phyloP scores from a whole-genome alignment of 116 monocot species.

The Papilionanthe hybrid region DNA sequence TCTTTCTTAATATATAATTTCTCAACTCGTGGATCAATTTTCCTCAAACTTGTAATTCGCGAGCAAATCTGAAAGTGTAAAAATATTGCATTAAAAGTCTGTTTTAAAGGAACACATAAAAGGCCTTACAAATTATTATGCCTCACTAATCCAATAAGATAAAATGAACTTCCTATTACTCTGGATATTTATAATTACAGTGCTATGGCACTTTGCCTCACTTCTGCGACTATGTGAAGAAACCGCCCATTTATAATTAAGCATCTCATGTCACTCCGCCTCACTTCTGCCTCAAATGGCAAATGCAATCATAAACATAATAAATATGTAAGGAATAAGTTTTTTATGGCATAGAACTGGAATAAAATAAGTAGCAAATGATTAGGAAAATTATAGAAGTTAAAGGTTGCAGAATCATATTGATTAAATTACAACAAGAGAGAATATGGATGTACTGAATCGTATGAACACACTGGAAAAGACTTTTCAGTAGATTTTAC shows the following conservation, averaged over 20 bases:
- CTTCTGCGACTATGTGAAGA: neutral
- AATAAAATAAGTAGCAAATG: neutral
- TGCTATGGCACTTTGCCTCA: neutral
- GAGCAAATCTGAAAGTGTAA: slow-evolving; percentile 53
- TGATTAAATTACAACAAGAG: neutral
- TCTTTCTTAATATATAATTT: slow-evolving; percentile 77
- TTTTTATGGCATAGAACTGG: neutral
- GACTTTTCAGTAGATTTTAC: neutral
- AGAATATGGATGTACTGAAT: neutral
- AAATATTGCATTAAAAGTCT: slow-evolving; percentile 7
- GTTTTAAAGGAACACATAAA: neutral
- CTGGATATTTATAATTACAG: neutral
- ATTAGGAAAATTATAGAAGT: neutral
- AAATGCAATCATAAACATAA: neutral
- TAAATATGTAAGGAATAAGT: neutral
- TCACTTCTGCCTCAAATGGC: neutral
- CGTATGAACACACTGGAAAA: neutral
- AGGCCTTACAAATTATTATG: neutral
- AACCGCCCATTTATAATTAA: neutral
- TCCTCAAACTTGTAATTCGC: slow-evolving; percentile 39
- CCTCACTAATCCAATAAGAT: neutral
- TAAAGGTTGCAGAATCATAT: neutral
- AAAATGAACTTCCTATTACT: neutral
- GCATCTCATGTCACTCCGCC: neutral
- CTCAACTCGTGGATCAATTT: slow-evolving; percentile 37